Evolutionary conservation across 1,139 yeast species (phyloP), one percentile per base, ranked within the genome.

Genomic region (Scheffersomyces titani): DNA sequence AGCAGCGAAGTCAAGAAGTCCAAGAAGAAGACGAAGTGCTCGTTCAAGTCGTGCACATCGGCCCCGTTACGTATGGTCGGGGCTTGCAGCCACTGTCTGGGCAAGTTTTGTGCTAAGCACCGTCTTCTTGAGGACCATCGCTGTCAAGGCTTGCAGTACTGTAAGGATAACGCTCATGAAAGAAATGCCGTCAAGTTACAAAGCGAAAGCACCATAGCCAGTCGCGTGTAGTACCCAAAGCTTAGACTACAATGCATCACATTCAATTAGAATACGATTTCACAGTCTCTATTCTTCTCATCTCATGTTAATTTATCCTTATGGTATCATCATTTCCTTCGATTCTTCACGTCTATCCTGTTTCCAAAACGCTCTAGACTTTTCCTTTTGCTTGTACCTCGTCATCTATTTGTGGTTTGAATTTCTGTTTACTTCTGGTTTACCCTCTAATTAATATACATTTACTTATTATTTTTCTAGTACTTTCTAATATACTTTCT

Each of bases 21-120:
- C 65, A 71, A 78, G 68, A 80, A 85, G 74, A 86, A 87, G 73
- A 82, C 82, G 70, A 80, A 82, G 57, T 91, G 97, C 71, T 77
- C 87, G 24, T 86, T 86, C 72, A 75, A 75, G 52, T 71, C 77
- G 50, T 92, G 97, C 72, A 77, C 81, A 44, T 81, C 89, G 18
- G 78, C 85, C 3, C 92, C 94, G 0, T 82, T 91, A 58, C 84
- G 96, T 61, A 89, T 92, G 76, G 96, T 90, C 47, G 97, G 97
- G 48, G 92, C 89, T 71, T 92, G 98, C 72, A 83, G 87, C 57
- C 90, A 88, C 68, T 92, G 97, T 71, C 86, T 86, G 54, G 97
- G 97, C 51, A 89, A 88, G 68, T 92, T 86, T 71, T 92, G 98
- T 73, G 90, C 96, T 48, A 89, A 89, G 68, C 98, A 92, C 74